Percentiles rank a stretch among this genome's conserved stretches.
These are phyloP conservation scores for Rosa hybrid DNA, from an alignment of 331 rosid genomes.

Conservation along the genomic window DNA sequence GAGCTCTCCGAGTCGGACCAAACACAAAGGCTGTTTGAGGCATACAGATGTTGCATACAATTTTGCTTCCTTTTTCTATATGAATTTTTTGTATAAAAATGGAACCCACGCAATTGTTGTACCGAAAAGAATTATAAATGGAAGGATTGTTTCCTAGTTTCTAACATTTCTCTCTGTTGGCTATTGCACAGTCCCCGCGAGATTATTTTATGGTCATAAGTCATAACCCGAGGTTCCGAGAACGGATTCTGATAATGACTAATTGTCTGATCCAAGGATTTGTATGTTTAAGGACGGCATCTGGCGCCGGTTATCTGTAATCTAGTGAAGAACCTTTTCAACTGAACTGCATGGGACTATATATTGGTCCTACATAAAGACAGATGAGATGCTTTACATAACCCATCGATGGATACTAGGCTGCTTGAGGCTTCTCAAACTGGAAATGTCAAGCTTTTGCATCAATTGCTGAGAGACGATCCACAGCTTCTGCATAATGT, in stretches of 20 bases:
- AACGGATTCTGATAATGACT: not conserved
- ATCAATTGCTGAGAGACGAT: slow-evolving; percentile 18
- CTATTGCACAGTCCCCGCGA: no score
- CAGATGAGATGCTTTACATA: not conserved
- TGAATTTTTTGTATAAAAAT: no score
- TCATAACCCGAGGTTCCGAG: not conserved
- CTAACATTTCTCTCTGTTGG: no score
- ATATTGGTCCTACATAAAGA: not conserved
- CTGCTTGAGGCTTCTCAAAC: slow-evolving; percentile 32
- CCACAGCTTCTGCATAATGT: slow-evolving; percentile 22
- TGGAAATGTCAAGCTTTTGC: slow-evolving; percentile 20
- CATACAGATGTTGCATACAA: no score
- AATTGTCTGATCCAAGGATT: slow-evolving; percentile 1
- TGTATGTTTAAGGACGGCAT: not conserved
- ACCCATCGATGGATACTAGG: slow-evolving; percentile 24
- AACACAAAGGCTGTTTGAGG: no score
- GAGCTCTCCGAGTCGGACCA: no score
- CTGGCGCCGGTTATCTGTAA: not conserved
- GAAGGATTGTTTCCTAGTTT: no score
- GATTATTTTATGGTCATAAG: no score
- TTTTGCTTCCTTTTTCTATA: not conserved
- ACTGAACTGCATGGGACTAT: not conserved
- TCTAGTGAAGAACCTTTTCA: not conserved
- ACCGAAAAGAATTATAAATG: not conserved
- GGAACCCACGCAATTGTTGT: no score